A percentile compares a stretch with the other conserved stretches of the same genome.
These are phyloP conservation scores for Arthroderma sp. DNA, from an alignment of 2,329 filamentous ascomycete genomes.

Conservation along the genomic window DNA sequence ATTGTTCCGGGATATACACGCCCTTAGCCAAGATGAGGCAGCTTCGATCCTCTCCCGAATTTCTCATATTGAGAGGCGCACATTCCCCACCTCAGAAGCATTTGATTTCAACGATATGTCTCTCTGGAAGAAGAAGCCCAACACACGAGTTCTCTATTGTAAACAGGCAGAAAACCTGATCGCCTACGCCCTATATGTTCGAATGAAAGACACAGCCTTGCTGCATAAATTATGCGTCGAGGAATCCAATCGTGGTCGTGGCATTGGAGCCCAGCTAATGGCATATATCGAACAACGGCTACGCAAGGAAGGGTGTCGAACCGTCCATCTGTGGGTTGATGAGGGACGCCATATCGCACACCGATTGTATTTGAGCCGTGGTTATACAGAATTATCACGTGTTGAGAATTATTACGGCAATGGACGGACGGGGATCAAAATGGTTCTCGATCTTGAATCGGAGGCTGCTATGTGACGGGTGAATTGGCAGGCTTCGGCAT, in stretches of 20 bases:
- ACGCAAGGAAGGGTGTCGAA: constrained; percentile 34
- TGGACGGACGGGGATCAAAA: constrained; percentile 35
- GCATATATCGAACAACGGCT: constrained; percentile 30
- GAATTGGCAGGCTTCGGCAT: neutral
- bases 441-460: constrained; percentile 23
- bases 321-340: constrained; percentile 41
- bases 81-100: constrained; percentile 39
- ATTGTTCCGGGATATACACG: constrained; percentile 24
- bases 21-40: constrained; percentile 22
- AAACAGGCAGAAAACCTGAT: constrained; percentile 18
- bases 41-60: constrained; percentile 24
- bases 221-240: constrained; percentile 42
- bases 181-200: constrained; percentile 37
- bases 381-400: constrained; percentile 34
- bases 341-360: constrained; percentile 32
- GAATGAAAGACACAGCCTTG: constrained; percentile 31
- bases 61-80: constrained; percentile 35
- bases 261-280: constrained; percentile 35
- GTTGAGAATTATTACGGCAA: constrained; percentile 38
- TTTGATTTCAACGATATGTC: constrained; percentile 33
- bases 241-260: constrained; percentile 32
- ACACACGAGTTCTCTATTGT: constrained; percentile 31
- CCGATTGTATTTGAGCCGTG: constrained; percentile 32
- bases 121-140: constrained; percentile 35
- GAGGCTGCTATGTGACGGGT: no score